These are phyloP conservation scores for Claviceps sp. DNA, from an alignment of 2,329 filamentous ascomycete genomes.

Conservation along the genomic window DNA sequence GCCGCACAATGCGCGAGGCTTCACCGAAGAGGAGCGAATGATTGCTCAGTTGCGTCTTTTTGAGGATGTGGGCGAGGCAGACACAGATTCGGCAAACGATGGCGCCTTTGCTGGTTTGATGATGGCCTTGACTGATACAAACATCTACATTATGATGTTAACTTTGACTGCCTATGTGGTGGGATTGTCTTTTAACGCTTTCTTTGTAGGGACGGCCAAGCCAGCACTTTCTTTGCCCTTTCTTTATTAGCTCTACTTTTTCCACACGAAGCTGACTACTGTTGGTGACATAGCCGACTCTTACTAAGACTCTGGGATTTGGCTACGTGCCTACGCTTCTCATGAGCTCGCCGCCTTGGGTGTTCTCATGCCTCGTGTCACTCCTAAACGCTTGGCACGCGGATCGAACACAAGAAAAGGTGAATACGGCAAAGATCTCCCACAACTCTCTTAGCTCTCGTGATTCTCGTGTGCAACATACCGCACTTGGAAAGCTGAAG, in stretches of 20 bases:
- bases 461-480: too few relatives aligned
- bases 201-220: slow-evolving; percentile 28
- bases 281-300: slow-evolving; percentile 24
- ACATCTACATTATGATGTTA: slow-evolving; percentile 52
- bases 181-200: slow-evolving; percentile 39
- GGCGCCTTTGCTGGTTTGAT: slow-evolving; percentile 38
- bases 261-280: slow-evolving; percentile 1
- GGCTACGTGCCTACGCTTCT: slow-evolving; percentile 37
- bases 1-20: slow-evolving; percentile 42
- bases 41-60: slow-evolving; percentile 42
- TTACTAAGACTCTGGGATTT: slow-evolving; percentile 41
- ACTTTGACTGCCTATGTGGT: slow-evolving; percentile 48
- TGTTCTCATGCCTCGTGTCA: slow-evolving; percentile 44
- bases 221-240: not conserved
- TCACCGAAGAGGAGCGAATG: slow-evolving; percentile 43
- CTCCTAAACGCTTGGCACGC: slow-evolving; percentile 42
- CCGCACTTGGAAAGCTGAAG: too few relatives aligned
- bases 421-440: slow-evolving; percentile 12
- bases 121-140: slow-evolving; percentile 46
- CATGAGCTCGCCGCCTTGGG: slow-evolving; percentile 45
- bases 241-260: not conserved
- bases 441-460: not conserved
- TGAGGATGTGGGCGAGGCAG: slow-evolving; percentile 44
- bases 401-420: slow-evolving; percentile 40
- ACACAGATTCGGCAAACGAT: slow-evolving; percentile 36